Evolutionary conservation across 495 filamentous ascomycete genomes (phyloP), one percentile per base, ranked within the genome.

Genomic region (Trichoderma virens): DNA sequence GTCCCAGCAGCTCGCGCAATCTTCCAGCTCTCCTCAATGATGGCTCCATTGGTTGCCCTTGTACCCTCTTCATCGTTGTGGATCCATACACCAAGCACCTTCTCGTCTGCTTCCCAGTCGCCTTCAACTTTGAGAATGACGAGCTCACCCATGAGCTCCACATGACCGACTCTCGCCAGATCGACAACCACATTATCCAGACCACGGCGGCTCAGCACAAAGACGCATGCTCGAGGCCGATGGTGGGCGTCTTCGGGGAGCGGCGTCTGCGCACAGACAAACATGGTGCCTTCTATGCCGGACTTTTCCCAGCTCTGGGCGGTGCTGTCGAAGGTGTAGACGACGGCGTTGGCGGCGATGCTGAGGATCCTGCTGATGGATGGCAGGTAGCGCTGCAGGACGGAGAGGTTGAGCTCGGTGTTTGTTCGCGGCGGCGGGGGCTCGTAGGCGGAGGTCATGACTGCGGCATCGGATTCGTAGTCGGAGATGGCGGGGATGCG

Each of bases 361-460:
- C 85, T 86, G 60, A 90, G 75, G 68, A 97, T 88, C 47, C 78
- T 77, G 51, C 74, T 78, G 65, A 93, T 82, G 65, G 76, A 71
- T 32, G 90, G 88, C 60, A 88, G 82, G 73, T 95, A 89, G 59
- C 90, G 88, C 31, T 82, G 85, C 20, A 96, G 78, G 38, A 95
- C 92, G 62, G 81, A 76, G 70, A 94, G 80, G 77, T 96, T 97
- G 62, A 96, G 85, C 66, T 93, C 88, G 34, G 86, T 85, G 75
- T 91, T 93, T 65, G 86, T 83, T 66, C 86, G 87, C 4, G 75
- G 70, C 39, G 83, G 80, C 25, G 80, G 79, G 23, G 70, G 66
- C 64, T 70, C 66, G 1, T 70, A 66, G 67, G 70, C 68, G 69
- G 72, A 70, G 27, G 67, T 59, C 23, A 31, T 59, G 65, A 23